Evolutionary conservation across 805 yeast species (phyloP).

Genomic region (Candida chilensis): DNA sequence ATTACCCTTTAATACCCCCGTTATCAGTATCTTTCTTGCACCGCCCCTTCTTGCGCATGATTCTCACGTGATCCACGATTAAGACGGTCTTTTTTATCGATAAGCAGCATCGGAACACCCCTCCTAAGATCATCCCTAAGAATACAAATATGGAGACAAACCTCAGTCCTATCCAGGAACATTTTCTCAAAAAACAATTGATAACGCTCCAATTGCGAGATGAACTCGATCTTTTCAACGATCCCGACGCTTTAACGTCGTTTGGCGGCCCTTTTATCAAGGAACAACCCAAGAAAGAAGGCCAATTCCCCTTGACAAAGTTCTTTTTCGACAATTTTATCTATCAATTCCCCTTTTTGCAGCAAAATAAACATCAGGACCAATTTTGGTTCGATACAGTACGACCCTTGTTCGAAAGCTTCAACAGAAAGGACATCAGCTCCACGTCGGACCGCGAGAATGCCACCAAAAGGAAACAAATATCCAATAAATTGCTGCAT

Average conservation of each 20-base stretch:
- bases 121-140: too few relatives aligned
- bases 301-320: neutral
- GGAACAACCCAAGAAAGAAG: neutral
- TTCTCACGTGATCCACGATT: too few relatives aligned
- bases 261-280: neutral
- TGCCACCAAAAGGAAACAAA: neutral
- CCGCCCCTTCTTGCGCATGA: too few relatives aligned
- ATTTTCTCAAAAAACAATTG: slow-evolving; percentile 1
- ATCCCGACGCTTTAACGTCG: neutral
- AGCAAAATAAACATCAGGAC: neutral
- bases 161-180: slow-evolving; percentile 1
- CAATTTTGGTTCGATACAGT: neutral
- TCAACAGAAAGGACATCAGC: neutral
- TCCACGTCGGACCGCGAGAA: neutral
- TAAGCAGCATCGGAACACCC: too few relatives aligned
- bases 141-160: too few relatives aligned
- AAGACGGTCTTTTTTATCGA: too few relatives aligned
- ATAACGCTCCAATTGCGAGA: neutral
- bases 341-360: neutral
- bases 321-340: neutral
- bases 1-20: too few relatives aligned
- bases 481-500: neutral
- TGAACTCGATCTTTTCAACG: neutral
- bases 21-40: too few relatives aligned
- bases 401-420: neutral